phyloP scores from a whole-genome alignment of 805 yeast species.

The Saturnispora dispora region DNA sequence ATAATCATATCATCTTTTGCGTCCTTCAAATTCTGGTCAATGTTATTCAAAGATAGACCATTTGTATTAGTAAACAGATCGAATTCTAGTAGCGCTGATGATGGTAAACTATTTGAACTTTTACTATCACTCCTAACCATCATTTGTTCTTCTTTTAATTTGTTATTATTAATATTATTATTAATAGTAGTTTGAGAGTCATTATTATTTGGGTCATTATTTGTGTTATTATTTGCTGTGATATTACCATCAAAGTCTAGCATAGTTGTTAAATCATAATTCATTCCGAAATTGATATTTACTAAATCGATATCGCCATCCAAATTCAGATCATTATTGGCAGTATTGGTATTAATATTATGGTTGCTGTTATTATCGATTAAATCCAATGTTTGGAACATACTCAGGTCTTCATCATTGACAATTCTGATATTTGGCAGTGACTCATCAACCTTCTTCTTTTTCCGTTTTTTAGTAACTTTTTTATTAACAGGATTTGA shows the following conservation, averaged over 20 bases:
- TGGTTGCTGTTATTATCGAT: neutral
- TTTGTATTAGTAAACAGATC: constrained; percentile 2
- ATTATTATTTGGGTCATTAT: neutral
- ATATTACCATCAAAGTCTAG: constrained; percentile 3
- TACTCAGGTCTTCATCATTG: neutral
- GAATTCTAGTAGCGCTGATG: constrained; percentile 4
- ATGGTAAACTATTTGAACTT: neutral
- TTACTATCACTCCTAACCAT: constrained; percentile 2
- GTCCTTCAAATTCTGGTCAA: neutral
- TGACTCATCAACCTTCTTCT: neutral
- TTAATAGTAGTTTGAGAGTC: neutral
- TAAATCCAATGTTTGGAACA: neutral
- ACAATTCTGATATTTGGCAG: neutral
- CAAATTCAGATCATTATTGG: neutral
- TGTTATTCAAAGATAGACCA: neutral
- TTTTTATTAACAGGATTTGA: neutral
- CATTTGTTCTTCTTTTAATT: constrained; percentile 3
- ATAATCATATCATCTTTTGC: constrained; percentile 6
- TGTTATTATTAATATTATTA: neutral
- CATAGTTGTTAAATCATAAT: constrained; percentile 7
- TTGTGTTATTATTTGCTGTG: neutral
- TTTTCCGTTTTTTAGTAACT: constrained; percentile 1
- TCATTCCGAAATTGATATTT: constrained; percentile 4
- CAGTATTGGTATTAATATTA: neutral
- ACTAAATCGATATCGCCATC: constrained; percentile 3